Conservation (phyloP, 495 filamentous ascomycete species). For the Tetracladium setigerum region DNA sequence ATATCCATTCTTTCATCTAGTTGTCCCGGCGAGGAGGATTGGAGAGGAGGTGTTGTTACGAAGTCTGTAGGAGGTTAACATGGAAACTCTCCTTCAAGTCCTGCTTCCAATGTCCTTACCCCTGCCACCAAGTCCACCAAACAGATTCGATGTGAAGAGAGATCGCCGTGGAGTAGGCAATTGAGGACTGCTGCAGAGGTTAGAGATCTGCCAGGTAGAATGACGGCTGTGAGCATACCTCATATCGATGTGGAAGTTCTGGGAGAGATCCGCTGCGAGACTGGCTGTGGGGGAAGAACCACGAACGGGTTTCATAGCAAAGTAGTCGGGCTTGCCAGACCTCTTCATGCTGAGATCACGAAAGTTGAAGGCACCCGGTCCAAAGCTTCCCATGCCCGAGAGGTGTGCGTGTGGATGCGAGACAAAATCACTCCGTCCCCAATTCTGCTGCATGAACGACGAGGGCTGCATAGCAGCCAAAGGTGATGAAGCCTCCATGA, state of each 20-base stretch:
- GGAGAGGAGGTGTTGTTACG: slow-evolving; percentile 77
- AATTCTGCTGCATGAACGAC: slow-evolving; percentile 43
- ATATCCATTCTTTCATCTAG: slow-evolving; percentile 84
- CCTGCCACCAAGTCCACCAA: slow-evolving; percentile 56
- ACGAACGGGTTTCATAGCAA: slow-evolving; percentile 61
- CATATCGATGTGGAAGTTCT: slow-evolving; percentile 84
- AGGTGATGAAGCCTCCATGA: slow-evolving; percentile 90
- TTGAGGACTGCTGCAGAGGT: slow-evolving; percentile 56
- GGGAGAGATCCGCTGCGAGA: slow-evolving; percentile 86
- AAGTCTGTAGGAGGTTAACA: slow-evolving; percentile 44
- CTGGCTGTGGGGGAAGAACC: slow-evolving; percentile 88
- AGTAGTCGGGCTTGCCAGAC: slow-evolving; percentile 60
- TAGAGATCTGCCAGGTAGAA: slow-evolving; percentile 7
- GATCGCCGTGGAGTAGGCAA: slow-evolving; percentile 86
- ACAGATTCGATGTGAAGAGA: slow-evolving; percentile 77
- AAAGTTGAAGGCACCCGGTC: slow-evolving; percentile 62
- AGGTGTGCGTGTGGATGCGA: slow-evolving; percentile 43
- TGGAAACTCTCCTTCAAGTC: slow-evolving; percentile 6
- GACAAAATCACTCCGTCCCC: slow-evolving; percentile 35
- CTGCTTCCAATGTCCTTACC: slow-evolving; percentile 46
- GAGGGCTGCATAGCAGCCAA: slow-evolving; percentile 88
- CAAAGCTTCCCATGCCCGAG: slow-evolving; percentile 44
- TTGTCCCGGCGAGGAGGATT: slow-evolving; percentile 72
- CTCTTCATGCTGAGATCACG: slow-evolving; percentile 59
- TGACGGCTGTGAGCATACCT: slow-evolving; percentile 50